Base-by-base conservation (phyloP, 495 filamentous ascomycete species). In the Penicillium nucicola region DNA sequence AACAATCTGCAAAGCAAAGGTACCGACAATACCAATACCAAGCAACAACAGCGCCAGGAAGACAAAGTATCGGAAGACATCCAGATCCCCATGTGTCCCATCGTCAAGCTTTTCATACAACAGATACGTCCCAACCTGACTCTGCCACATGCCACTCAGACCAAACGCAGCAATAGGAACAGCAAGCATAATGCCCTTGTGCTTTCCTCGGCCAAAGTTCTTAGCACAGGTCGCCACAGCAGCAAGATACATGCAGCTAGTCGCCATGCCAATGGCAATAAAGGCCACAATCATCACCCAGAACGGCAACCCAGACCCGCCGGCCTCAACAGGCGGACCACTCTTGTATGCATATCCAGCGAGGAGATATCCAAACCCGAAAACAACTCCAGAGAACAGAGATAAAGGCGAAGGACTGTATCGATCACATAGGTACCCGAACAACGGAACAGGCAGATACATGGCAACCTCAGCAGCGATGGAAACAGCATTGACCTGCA, bases 221-320 rank as follows among this genome's bases (percentile, higher is more conserved):
- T 98, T 98, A 19, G 92, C 93, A 52, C 90, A 96, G 2, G 92
- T 96, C 18, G 93, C 90, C 23, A 98, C 86, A 0, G 88, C 87
- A 31, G 82, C 78, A 20, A 97, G 64, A 64, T 97, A 97, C 85
- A 97, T 89, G 59, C 78, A 78, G 52, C 85, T 84, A 0, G 93
- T 97, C 5, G 84, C 92, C 53, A 84, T 79, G 1, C 93, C 93
- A 40, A 97, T 82, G 7, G 74, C 71, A 15, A 88, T 77, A 58
- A 98, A 98, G 1, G 89, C 88, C 42, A 87, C 46, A 2, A 96
- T 66, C 93, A 98, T 96, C 50, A 87, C 71, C 63, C 76, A 78
- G 53, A 90, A 95, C 3, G 89, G 86, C 77, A 84, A 86, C 3
- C 82, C 81, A 9, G 75, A 48, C n/a, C 81, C 83, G 15, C 80